phyloP scores from a whole-genome alignment of 176 grass and related monocot genomes.

The Carex pumila region DNA sequence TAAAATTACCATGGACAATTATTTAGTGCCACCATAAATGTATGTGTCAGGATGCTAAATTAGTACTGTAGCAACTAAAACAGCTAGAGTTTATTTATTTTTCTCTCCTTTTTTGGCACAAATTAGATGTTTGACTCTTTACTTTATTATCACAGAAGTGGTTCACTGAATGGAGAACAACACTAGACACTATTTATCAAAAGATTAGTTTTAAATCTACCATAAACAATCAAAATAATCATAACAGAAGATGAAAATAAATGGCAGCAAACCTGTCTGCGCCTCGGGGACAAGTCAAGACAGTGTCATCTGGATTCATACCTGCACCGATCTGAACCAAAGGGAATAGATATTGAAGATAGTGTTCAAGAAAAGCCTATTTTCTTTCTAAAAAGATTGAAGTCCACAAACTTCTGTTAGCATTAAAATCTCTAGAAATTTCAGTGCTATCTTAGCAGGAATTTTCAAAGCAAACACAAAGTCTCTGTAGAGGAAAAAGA shows the following conservation, averaged over 20 bases:
- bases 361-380: neutral
- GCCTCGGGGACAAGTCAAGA: conserved; percentile 81
- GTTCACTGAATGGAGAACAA: neutral
- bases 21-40: neutral
- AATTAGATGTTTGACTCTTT: neutral
- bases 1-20: neutral
- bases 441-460: neutral
- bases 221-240: neutral
- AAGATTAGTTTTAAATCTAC: neutral
- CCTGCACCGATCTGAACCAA: conserved; percentile 78
- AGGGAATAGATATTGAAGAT: conserved; percentile 9
- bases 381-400: neutral
- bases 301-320: conserved; percentile 75
- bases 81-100: neutral
- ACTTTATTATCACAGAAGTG: neutral
- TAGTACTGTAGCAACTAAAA: neutral
- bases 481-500: neutral
- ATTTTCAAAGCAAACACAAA: neutral
- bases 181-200: neutral
- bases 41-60: neutral
- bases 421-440: conserved; percentile 8
- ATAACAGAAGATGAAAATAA: neutral
- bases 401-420: neutral
- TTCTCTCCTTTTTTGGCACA: neutral
- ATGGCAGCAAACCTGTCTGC: conserved; percentile 71